Conservation (phyloP, 2,329 filamentous ascomycete genomes). For the Bipolaris gigantea region DNA sequence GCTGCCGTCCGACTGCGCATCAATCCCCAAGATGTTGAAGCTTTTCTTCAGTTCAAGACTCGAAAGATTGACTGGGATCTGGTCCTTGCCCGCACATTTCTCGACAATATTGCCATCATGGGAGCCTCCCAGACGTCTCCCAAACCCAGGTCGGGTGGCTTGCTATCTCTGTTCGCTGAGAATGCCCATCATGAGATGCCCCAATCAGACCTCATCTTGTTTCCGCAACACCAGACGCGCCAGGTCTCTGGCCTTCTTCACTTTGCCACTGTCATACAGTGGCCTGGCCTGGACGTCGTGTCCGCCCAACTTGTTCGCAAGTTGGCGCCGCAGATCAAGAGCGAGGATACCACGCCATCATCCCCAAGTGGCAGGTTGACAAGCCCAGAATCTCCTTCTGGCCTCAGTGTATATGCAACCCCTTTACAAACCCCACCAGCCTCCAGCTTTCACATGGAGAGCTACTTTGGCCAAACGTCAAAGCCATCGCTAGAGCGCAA, state of each 20-base stretch:
- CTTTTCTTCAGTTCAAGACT: slow-evolving; percentile 52
- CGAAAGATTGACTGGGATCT: slow-evolving; percentile 61
- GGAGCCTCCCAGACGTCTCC: slow-evolving; percentile 23
- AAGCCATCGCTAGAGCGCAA: slow-evolving; percentile 30
- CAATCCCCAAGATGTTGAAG: slow-evolving; percentile 48
- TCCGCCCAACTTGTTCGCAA: slow-evolving; percentile 44
- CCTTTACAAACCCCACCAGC: slow-evolving; percentile 44
- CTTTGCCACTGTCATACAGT: slow-evolving; percentile 55
- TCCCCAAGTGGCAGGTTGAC: slow-evolving; percentile 28
- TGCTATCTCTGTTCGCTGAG: slow-evolving; percentile 34
- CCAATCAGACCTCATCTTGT: slow-evolving; percentile 33
- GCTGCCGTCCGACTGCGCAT: slow-evolving; percentile 47
- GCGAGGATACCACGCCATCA: slow-evolving; percentile 15
- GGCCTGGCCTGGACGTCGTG: slow-evolving; percentile 51
- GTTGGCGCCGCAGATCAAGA: slow-evolving; percentile 29
- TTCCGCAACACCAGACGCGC: slow-evolving; percentile 39
- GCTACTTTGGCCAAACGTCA: slow-evolving; percentile 41
- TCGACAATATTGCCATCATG: slow-evolving; percentile 54
- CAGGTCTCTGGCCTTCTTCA: slow-evolving; percentile 55
- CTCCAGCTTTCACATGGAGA: slow-evolving; percentile 28
- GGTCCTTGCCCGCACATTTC: slow-evolving; percentile 55
- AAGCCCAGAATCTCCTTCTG: slow-evolving; percentile 33
- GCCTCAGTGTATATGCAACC: slow-evolving; percentile 43
- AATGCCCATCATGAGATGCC: slow-evolving; percentile 22
- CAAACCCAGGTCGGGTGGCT: slow-evolving; percentile 28